Conservation (phyloP, 352 stramenopile genomes). For the Phytophthora fragariae region DNA sequence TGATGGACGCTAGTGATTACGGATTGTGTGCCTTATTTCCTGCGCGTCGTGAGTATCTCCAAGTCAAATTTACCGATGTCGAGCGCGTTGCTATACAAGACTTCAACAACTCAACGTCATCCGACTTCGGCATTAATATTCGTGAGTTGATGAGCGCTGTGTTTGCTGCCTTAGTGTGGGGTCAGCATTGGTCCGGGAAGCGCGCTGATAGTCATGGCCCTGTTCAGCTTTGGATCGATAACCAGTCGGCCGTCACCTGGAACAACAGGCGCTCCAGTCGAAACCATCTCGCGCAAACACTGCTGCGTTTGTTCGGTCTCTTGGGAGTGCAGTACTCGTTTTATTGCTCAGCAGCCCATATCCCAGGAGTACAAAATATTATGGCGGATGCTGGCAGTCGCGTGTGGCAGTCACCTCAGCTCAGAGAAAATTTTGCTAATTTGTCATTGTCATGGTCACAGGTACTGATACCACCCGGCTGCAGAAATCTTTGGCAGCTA, state of each 20-base stretch:
- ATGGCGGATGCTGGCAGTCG: neutral
- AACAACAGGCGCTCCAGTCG: neutral
- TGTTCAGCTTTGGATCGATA: constrained; percentile 21
- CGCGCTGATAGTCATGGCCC: neutral
- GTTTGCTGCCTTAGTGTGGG: constrained; percentile 8
- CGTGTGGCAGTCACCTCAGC: constrained; percentile 7
- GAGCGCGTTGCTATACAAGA: constrained; percentile 6
- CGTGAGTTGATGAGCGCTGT: neutral
- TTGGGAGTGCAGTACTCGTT: constrained; percentile 11
- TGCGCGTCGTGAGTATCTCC: constrained; percentile 7
- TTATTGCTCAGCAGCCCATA: constrained; percentile 6
- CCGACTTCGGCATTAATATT: neutral
- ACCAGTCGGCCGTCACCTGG: constrained; percentile 8
- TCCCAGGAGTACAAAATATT: neutral
- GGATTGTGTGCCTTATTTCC: constrained; percentile 20
- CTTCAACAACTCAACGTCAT: neutral
- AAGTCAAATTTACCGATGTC: constrained; percentile 7
- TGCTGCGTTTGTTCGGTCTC: neutral
- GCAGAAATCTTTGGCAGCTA: constrained; percentile 11
- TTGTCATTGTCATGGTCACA: constrained; percentile 4
- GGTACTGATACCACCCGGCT: constrained; percentile 3
- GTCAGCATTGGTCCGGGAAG: neutral
- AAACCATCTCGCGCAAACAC: neutral
- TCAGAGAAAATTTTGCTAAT: neutral
- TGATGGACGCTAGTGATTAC: constrained; percentile 26